Evolutionary conservation across 140 eudicot genomes (phyloP), one percentile per base, ranked within the genome.

Genomic region (Ambrosia hybrid): DNA sequence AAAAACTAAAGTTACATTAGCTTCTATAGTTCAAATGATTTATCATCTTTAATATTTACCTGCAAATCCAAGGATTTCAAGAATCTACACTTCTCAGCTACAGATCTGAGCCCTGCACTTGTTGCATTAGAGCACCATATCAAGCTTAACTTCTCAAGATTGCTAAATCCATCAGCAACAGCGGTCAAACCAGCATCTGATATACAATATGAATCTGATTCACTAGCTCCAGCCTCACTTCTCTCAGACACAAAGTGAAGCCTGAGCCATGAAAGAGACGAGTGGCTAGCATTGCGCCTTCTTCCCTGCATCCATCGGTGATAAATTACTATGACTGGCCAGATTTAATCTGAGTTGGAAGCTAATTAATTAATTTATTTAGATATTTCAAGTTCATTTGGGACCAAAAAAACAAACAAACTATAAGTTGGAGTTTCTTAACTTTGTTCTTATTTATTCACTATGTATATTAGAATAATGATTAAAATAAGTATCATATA

Each of bases 81-180:
- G 9, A 73, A 84, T 80, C 72, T 85, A 49, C 98, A 93, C 81
- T 86, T 93, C 78, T 84, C 88, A 26, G 96, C 95, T 61, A 93
- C 75, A 60, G 95, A 85, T 79, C 68, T 83, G 77, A 93, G 81
- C 66, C 98, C 98, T 7, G 71, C 80, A 82, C 87, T 88, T 48
- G 97, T 82, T 9, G 92, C 89, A 80, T 80, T 87, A 17, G 98
- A 93, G 84, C 98, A 93, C 97, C 98, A 93, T 33, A 93, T 85
- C 17, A 93, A 79, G 91, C 97, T 90, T 79, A 93, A 68, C 65
- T 85, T 93, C 71, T 90, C 96, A 65, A 93, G 88, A 21, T 85
- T 87, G 10, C 77, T 52, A 74, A 90, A 93, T 37, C 96, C 95
- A 46, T 83, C 88, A 13, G 87, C 91, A 36, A 87, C 86, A 65